Evolutionary conservation across 2,329 filamentous ascomycete genomes (phyloP), one percentile per base, ranked within the genome.

Genomic region (Pleoardoris graminearum): DNA sequence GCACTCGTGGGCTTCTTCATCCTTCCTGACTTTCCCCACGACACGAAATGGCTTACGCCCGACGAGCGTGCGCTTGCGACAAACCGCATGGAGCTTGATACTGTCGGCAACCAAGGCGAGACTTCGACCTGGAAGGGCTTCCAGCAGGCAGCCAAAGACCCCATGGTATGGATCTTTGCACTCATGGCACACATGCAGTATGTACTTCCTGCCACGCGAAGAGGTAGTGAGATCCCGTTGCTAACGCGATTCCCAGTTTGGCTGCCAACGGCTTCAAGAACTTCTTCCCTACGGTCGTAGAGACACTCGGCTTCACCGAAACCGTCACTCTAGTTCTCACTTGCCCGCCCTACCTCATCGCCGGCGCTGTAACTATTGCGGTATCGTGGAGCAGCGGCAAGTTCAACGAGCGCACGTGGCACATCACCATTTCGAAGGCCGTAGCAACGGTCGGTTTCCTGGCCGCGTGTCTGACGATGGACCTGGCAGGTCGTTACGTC

Each of bases 381-480:
- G 76, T 77, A 8, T 79, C 77, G 1, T 81, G 77, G 76, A 80
- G 73, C 48, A 81, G 79, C 2, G 81, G 79, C 0, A 72, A 74
- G 2, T 66, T 77, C 45, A 75, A 80, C 45, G 79, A 81, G 57
- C 73, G 78, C 11, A 79, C 77, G 0, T 80, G 76, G 76, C 79
- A 81, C 54, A 76, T 76, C 42, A 75, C 70, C 27, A 60, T 67
- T 22, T 70, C 68, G n/a, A 75, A 74, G 41, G 60, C 65, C 2
- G 62, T 75, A 3, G 75, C 74, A 4, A 70, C 72, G 1, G 65
- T 75, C 35, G 73, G 74, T 1, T 76, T 76, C 58, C 62, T 72
- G 5, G 61, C 73, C 12, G 72, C 67, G 12, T 71, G 69, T 36
- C 63, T 65, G 0, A 71, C 72, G 0, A 61, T 74, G 23, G 69